A percentile compares a stretch with the other conserved stretches of the same genome.
These are phyloP conservation scores for Tolypocladium endophyticum DNA, from an alignment of 2,329 filamentous ascomycete genomes.

Conservation along the genomic window DNA sequence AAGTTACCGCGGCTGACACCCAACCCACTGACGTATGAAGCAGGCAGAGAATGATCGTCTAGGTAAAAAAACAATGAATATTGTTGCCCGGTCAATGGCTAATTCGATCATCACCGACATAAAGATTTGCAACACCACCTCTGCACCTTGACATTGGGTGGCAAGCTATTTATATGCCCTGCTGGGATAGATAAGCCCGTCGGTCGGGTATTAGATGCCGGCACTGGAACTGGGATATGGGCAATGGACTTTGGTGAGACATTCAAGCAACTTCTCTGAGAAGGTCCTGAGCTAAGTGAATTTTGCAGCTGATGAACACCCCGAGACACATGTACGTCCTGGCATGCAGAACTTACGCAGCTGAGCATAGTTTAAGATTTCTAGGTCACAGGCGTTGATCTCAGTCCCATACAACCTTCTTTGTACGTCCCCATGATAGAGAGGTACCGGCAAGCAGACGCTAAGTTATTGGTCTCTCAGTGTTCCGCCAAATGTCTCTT, in stretches of 20 bases:
- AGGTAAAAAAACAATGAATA: conserved; percentile 7
- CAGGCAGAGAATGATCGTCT: conserved; percentile 20
- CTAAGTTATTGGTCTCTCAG: conserved; percentile 8
- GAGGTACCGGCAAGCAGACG: no score
- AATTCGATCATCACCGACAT: fast-evolving
- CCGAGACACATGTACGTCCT: conserved; percentile 14
- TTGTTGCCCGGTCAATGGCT: neutral
- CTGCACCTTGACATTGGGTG: conserved; percentile 19
- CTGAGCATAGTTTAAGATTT: neutral
- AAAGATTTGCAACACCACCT: conserved; percentile 26
- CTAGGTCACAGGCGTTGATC: conserved; percentile 26
- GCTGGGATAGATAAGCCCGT: conserved; percentile 9
- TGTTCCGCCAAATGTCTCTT: conserved; percentile 38
- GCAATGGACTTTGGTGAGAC: conserved; percentile 30
- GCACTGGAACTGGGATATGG: conserved; percentile 37
- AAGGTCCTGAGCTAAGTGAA: neutral
- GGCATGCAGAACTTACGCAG: fast-evolving
- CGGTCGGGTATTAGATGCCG: conserved; percentile 29
- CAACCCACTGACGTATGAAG: neutral
- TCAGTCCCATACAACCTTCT: conserved; percentile 29
- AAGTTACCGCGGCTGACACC: neutral
- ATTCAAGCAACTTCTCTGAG: no score
- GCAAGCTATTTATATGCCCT: conserved; percentile 18
- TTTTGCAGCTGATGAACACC: conserved; percentile 16
- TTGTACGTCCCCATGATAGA: conserved; percentile 13